Conservation (phyloP, 176 grass and related monocot genomes). For the Musa itinerans region DNA sequence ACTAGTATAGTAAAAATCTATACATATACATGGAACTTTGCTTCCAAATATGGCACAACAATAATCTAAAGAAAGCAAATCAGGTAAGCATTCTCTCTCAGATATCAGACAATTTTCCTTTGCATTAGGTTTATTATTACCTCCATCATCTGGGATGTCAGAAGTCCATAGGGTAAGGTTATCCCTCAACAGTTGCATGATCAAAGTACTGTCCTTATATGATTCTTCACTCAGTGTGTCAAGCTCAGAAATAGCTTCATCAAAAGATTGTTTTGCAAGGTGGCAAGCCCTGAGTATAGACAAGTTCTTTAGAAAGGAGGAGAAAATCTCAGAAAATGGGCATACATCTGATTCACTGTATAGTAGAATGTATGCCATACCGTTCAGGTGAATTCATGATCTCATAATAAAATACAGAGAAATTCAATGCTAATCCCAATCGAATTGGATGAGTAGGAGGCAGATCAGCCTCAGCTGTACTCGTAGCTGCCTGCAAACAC, state of each 20-base stretch:
- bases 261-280: constrained; percentile 55
- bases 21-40: too few species aligned
- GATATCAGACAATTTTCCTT: neutral
- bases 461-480: constrained; percentile 42
- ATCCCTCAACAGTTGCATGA: constrained; percentile 56
- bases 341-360: neutral
- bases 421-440: constrained; percentile 50
- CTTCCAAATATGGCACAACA: neutral
- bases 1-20: too few species aligned
- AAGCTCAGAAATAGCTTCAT: constrained; percentile 53
- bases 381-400: constrained; percentile 63
- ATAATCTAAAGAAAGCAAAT: neutral
- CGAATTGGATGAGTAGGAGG: constrained; percentile 47
- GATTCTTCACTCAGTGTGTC: constrained; percentile 45
- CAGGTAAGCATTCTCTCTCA: neutral
- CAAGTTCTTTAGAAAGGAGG: neutral
- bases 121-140: constrained; percentile 13
- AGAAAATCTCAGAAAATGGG: neutral
- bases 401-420: constrained; percentile 59
- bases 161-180: constrained; percentile 57
- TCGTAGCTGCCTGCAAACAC: constrained; percentile 35
- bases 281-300: constrained; percentile 39
- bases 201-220: constrained; percentile 59
- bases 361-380: constrained; percentile 18
- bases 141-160: constrained; percentile 50